Evolutionary conservation across 2,329 filamentous ascomycete species (phyloP), one percentile per base, ranked within the genome.

Genomic region (Pestalotiopsis sp.): DNA sequence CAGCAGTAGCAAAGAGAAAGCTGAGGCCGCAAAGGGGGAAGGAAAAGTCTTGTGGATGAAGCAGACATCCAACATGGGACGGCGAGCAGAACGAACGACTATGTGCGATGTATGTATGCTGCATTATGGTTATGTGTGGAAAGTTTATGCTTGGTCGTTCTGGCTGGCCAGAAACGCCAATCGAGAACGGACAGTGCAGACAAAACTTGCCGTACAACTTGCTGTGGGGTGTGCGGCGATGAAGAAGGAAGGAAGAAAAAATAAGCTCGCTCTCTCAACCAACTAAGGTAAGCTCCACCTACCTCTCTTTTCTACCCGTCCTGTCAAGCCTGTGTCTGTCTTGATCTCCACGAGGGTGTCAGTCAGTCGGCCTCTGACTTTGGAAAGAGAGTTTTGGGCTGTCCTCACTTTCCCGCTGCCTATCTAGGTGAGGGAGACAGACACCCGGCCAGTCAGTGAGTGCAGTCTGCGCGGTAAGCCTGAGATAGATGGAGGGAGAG

Each of bases 91-190:
- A 35, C 30, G 30, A 35, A 35, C 30, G 30, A 35, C 7, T 52
- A 20, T 52, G 20, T 17, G 17, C 44, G 20, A 52, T 52, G 44
- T 52, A n/a, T 52, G 44, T n/a, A 11, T 52, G 44, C n/a, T 9
- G 44, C 20, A 52, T 20, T 52, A 52, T 52, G 44, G 14, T 9
- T n/a, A n/a, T 48, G 14, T 48, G 44, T 52, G 44, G 44, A 52
- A 52, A 52, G 44, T 52, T 52, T 52, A 52, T 52, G 14, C 17
- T 52, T 52, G 44, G 44, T 17, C 44, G 44, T 52, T 52, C 7
- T 52, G 44, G 13, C 55, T n/a, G n/a, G 44, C 55, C 58, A 61
- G 52, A 40, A 22, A 60, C 40, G 64, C 64, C 64, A 66, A 66
- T 65, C 62, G 11, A 65, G 62, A 30, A n/a, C n/a, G 30, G 58